Percentiles rank a stretch among this genome's conserved stretches.
phyloP scores from a whole-genome alignment of 2,329 filamentous ascomycete genomes.

The Colletotrichum cordylinicola region DNA sequence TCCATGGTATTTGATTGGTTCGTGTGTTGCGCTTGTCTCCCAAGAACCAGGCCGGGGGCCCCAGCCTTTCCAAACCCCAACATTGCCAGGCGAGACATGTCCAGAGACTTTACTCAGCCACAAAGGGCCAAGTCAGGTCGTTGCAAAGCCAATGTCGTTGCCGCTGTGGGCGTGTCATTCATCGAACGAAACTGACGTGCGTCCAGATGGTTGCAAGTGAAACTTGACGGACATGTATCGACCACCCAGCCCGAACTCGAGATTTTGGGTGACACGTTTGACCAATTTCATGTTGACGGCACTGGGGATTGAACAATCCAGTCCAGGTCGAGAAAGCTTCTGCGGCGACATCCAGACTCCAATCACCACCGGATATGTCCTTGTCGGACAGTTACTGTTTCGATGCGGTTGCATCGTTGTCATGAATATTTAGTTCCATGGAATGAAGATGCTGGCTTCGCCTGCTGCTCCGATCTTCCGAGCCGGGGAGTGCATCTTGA shows the following conservation, averaged over 20 bases:
- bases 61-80: background rate
- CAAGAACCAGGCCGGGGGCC: background rate
- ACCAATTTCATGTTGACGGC: background rate
- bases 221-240: background rate
- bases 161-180: background rate
- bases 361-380: background rate
- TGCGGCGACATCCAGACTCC: background rate
- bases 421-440: background rate
- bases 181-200: background rate
- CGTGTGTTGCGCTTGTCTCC: background rate
- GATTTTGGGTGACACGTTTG: background rate
- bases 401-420: background rate
- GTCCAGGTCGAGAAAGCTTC: background rate
- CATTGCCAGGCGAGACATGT: background rate
- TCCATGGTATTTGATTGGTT: background rate
- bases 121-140: background rate
- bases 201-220: background rate
- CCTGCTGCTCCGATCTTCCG: background rate
- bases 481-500: background rate
- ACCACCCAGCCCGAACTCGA: background rate
- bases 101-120: background rate
- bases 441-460: background rate
- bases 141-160: background rate
- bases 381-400: background rate
- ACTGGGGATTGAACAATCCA: background rate